Evolutionary conservation across 768 basidiomycete species (phyloP).

Genomic region (Russula compacta): DNA sequence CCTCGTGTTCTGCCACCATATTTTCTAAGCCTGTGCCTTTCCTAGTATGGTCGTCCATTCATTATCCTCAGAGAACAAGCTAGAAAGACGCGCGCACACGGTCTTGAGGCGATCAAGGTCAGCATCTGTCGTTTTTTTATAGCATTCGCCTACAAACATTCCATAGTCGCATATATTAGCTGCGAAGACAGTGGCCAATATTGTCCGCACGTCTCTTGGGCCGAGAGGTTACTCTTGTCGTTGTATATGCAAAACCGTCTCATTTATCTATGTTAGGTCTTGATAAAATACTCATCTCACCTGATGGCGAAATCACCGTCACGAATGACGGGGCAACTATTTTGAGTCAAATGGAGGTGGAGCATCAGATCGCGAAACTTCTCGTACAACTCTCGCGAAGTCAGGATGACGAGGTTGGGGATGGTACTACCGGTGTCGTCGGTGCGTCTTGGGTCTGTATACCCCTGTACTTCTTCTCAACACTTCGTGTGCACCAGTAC

Average conservation of each 20-base stretch:
- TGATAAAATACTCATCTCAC: constrained; percentile 89
- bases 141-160: constrained; percentile 2
- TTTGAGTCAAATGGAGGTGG: constrained; percentile 96
- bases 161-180: constrained; percentile 88
- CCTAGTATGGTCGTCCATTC: constrained; percentile 89
- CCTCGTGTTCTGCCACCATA: too few relatives aligned
- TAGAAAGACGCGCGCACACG: constrained; percentile 87
- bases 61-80: constrained; percentile 93
- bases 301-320: constrained; percentile 98
- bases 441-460: constrained; percentile 47
- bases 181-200: constrained; percentile 87
- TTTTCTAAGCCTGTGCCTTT: constrained; percentile 3
- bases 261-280: constrained; percentile 46
- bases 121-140: constrained; percentile 16
- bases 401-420: constrained; percentile 99
- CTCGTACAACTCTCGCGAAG: constrained; percentile 94
- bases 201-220: constrained; percentile 89
- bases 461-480: neutral
- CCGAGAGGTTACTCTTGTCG: constrained; percentile 62
- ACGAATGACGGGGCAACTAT: constrained; percentile 99
- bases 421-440: constrained; percentile 98
- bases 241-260: neutral
- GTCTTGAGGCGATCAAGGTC: constrained; percentile 92
- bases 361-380: constrained; percentile 97
- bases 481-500: constrained; percentile 37